A percentile compares a stretch with the other conserved stretches of the same genome.
phyloP scores from a whole-genome alignment of 1,284 basidiomycete species.

The Heliocybe sulcata region DNA sequence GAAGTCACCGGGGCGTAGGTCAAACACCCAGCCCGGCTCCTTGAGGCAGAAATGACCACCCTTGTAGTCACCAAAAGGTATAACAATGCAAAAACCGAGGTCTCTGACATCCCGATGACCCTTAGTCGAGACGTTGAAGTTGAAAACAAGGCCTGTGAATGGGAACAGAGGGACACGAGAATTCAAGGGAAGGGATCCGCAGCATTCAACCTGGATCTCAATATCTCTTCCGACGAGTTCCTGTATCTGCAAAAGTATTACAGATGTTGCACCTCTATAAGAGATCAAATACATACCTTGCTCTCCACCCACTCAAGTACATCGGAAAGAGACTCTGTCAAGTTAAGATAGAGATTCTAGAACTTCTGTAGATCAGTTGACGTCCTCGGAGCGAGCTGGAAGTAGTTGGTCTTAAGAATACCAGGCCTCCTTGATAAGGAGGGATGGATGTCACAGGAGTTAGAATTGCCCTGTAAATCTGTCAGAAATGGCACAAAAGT shows the following conservation, averaged over 20 bases:
- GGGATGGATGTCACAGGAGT: not conserved
- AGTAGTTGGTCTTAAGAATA: not conserved
- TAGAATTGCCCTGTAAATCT: not conserved
- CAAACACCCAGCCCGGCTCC: conserved; percentile 14
- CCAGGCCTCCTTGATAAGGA: not conserved
- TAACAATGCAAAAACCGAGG: conserved; percentile 14
- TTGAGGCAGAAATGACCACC: conserved; percentile 16
- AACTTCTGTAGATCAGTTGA: not conserved
- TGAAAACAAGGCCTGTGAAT: conserved; percentile 18
- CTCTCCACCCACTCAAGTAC: not conserved
- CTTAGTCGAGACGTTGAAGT: conserved; percentile 12
- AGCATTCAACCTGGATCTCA: not conserved
- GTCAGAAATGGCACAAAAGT: not conserved
- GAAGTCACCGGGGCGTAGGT: conserved; percentile 9
- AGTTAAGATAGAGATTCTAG: not conserved
- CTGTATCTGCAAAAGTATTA: not conserved
- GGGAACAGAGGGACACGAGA: conserved; percentile 11
- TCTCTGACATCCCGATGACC: conserved; percentile 15
- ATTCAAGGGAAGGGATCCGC: conserved; percentile 9
- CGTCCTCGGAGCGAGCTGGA: not conserved
- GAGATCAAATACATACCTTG: not conserved
- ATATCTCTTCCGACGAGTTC: not conserved
- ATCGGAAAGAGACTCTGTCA: not conserved
- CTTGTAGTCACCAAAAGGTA: conserved; percentile 10
- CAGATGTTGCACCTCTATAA: not conserved